A percentile compares a stretch with the other conserved stretches of the same genome.
phyloP scores from a whole-genome alignment of 1,284 basidiomycete species.

The Laetiporus sulphureus region DNA sequence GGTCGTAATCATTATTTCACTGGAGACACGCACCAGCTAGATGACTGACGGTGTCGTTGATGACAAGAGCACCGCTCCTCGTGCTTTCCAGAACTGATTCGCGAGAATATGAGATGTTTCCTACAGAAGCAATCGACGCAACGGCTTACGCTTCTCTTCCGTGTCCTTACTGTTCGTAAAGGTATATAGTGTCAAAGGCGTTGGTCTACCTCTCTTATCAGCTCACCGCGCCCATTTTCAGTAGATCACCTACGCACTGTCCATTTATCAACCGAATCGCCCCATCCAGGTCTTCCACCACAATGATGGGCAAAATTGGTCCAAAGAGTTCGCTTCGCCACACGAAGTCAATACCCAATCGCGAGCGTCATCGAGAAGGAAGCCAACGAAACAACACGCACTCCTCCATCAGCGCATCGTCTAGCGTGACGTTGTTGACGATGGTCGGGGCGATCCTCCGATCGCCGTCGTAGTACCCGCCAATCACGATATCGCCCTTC shows the following conservation, averaged over 20 bases:
- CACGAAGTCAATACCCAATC: slow-evolving; percentile 1
- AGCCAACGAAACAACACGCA: too few relatives aligned
- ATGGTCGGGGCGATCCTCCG: slow-evolving; percentile 42
- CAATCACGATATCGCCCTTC: slow-evolving; percentile 50
- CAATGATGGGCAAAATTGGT: slow-evolving; percentile 58
- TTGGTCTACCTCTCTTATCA: slow-evolving; percentile 25
- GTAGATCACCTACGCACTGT: slow-evolving; percentile 26
- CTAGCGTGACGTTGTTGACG: slow-evolving; percentile 36
- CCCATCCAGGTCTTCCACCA: slow-evolving; percentile 46
- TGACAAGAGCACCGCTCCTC: slow-evolving; percentile 40
- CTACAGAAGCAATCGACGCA: slow-evolving; percentile 30
- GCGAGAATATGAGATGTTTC: slow-evolving; percentile 15
- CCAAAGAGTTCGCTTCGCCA: slow-evolving; percentile 71
- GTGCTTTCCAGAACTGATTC: slow-evolving; percentile 39
- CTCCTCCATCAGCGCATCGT: slow-evolving; percentile 53
- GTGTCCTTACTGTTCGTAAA: slow-evolving; percentile 39
- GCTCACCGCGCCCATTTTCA: background rate
- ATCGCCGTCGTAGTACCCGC: slow-evolving; percentile 39
- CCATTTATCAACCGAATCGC: slow-evolving; percentile 45
- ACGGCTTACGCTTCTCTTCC: slow-evolving; percentile 32
- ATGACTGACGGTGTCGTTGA: slow-evolving; percentile 50
- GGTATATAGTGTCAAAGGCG: slow-evolving; percentile 43
- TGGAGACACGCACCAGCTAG: slow-evolving; percentile 35
- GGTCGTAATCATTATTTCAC: too few relatives aligned
- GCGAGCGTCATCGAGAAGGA: too few relatives aligned